Percentiles rank a stretch among this genome's conserved stretches.
Evolutionary conservation across 768 basidiomycete species (phyloP).

Genomic region (Tylopilus cervinicoccineus): DNA sequence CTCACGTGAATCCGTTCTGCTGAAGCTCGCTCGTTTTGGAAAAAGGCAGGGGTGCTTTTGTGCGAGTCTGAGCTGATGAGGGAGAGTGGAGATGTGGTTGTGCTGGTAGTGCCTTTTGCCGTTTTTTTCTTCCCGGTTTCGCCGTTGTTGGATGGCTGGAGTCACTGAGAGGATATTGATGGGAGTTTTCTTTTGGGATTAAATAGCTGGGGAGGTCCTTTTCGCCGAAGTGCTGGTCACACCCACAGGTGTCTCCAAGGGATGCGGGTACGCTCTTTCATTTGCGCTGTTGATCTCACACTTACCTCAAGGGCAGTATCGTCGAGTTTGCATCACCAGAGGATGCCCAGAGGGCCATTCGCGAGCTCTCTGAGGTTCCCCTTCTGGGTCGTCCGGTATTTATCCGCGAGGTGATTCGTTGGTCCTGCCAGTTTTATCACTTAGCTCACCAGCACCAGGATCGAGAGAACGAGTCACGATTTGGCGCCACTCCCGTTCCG

Average conservation of each 20-base stretch:
- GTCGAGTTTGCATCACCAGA: conserved; percentile 92
- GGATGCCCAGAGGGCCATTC: conserved; percentile 85
- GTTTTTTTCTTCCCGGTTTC: conserved; percentile 38
- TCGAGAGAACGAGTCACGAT: conserved; percentile 93
- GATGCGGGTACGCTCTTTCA: conserved; percentile 82
- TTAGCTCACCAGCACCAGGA: conserved; percentile 51
- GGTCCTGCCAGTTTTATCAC: background rate
- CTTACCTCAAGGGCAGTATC: conserved; percentile 54
- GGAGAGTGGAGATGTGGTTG: conserved; percentile 30
- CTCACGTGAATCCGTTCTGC: conserved; percentile 33
- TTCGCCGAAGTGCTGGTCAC: conserved; percentile 99
- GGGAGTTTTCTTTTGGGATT: conserved; percentile 87
- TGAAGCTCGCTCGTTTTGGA: conserved; percentile 32
- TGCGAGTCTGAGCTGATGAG: conserved; percentile 35
- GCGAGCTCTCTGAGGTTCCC: conserved; percentile 83
- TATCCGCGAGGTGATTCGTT: conserved; percentile 77
- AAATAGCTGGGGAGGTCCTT: conserved; percentile 98
- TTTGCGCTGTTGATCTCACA: background rate
- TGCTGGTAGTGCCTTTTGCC: conserved; percentile 36
- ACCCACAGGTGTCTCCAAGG: conserved; percentile 94
- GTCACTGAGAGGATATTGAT: conserved; percentile 85
- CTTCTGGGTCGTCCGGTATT: conserved; percentile 95
- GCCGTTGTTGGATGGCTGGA: conserved; percentile 48
- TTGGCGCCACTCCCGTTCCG: conserved; percentile 92
- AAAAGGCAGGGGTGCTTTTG: conserved; percentile 32